Evolutionary conservation across 164 flowering plant genomes (phyloP), one percentile per base, ranked within the genome.

Genomic region (Buxus sempervirens): DNA sequence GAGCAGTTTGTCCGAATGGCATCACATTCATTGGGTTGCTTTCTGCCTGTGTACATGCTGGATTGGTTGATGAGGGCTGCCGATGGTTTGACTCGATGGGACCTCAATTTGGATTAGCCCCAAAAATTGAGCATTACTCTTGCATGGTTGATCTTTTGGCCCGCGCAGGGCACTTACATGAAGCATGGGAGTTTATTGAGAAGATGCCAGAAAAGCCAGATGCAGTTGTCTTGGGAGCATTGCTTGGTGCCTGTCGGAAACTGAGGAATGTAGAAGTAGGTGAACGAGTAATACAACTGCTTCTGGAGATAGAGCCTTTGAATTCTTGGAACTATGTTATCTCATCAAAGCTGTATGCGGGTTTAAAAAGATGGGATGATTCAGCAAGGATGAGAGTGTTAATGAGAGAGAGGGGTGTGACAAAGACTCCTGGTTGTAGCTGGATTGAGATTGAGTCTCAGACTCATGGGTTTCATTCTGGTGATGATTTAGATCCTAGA

Each of bases 131-230:
- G 81, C 90, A 86, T 68, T 81, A 76, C 60, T 83, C 91, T 59
- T 85, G 88, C 80, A 81, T 88, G 88, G 87, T 89, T 64, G 90
- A 89, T 77, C 91, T 89, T 70, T 70, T 86, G 64, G 83, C 92
- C 55, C 88, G 96, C n/a, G 85, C 92, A 14, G 92, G 96, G 18
- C 82, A 38, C 24, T 71, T 89, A 4, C 49, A 80, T 41, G 89
- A 89, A 73, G 96, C 96, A 57, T 82, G 84, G 85, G 79, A 83
- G 28, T 75, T 89, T 36, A 66, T 86, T 64, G 79, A 81, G 72
- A 75, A 54, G 71, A 88, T 89, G 88, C 90, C 88, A 66, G 84
- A 73, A 68, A 84, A 88, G 58, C 89, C 90, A 22, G 92, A 89
- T 75, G 88, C 79, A 64, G 76, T 85, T 59, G 60, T 78, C 49